These are phyloP conservation scores for Russula olivacea DNA, from an alignment of 768 basidiomycete species.

Conservation along the genomic window DNA sequence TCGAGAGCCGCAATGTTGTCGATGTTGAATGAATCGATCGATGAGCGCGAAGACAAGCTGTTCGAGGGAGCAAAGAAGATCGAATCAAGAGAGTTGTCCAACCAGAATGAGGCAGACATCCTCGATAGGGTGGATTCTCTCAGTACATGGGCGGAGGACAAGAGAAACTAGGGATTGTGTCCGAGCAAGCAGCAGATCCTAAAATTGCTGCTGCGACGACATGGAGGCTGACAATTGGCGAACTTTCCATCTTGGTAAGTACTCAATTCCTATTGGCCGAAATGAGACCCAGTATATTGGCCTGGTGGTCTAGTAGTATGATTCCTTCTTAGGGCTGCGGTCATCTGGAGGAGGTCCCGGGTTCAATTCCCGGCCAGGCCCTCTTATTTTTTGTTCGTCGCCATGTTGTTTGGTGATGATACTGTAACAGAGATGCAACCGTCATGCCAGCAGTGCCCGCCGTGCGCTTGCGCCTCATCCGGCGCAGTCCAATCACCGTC, in stretches of 20 bases:
- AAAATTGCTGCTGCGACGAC: background rate
- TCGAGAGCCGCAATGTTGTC: constrained; percentile 13
- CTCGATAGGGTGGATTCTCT: constrained; percentile 5
- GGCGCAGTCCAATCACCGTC: background rate
- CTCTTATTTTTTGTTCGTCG: constrained; percentile 22
- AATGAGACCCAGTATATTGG: background rate
- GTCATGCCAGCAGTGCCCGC: too few relatives aligned
- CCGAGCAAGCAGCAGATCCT: background rate
- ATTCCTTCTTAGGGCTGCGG: constrained; percentile 22
- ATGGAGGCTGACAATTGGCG: constrained; percentile 10
- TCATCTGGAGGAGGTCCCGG: constrained; percentile 71
- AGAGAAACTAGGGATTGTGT: background rate
- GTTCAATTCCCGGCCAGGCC: constrained; percentile 85
- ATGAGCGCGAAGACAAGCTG: constrained; percentile 13
- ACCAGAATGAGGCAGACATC: constrained; percentile 24
- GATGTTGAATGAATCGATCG: constrained; percentile 22
- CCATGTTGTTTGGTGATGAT: too few relatives aligned
- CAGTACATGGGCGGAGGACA: constrained; percentile 15
- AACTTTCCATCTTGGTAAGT: background rate
- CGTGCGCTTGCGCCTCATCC: too few relatives aligned
- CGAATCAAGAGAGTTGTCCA: constrained; percentile 24
- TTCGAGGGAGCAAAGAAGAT: constrained; percentile 21
- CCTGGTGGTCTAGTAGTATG: constrained; percentile 26
- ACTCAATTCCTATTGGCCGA: background rate
- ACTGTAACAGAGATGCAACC: too few relatives aligned